Base-by-base conservation (phyloP, 192 early-diverging fungal species). In the Spinellus fusiger region DNA sequence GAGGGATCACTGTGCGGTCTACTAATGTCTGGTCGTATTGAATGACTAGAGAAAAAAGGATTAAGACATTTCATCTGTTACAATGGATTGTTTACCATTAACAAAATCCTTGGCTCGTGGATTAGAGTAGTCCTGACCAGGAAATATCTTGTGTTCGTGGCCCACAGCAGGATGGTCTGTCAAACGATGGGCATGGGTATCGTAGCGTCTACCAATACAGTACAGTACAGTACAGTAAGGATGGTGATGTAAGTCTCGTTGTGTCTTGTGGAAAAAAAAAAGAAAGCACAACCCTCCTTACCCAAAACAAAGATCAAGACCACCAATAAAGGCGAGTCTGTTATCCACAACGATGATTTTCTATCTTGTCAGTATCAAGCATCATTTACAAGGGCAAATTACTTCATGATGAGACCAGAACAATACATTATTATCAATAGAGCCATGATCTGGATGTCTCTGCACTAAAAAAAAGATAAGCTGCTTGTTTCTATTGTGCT, bases 91-190 rank as follows among this genome's bases (percentile, higher is more conserved):
- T 44, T 33, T 76, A 81, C 81, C 81, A 60, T 81, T 71, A n/a
- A 51, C 49, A 70, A 84, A 84, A 76, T 95, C 93, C 61, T 87
- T 87, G 49, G 89, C 78, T 12, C 93, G 84, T 18, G 93, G 89
- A 61, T 95, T 95, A 60, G 84, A 86, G 75, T 90, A 95, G 69
- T 95, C 93, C 77, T 89, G 89, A n/a, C 89, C 90, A 33, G 85
- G 77, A 60, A 78, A 84, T 25, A 80, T 61, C 44, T 73, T 73
- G 2, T 70, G 50, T 20, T 77, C 57, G 40, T 79, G 69, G 0
- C 70, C 71, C 23, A 16, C 10, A 16, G 70, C 47, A 48, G 77
- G 79, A 71, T 86, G 83, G 77, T 94, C 93, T 2, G 81, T 61
- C 38, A 94, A 65, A 16, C 83, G 79, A 65, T 95, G 93, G n/a